phyloP scores from a whole-genome alignment of 495 filamentous ascomycete species.

The Baudoinia panamericana region DNA sequence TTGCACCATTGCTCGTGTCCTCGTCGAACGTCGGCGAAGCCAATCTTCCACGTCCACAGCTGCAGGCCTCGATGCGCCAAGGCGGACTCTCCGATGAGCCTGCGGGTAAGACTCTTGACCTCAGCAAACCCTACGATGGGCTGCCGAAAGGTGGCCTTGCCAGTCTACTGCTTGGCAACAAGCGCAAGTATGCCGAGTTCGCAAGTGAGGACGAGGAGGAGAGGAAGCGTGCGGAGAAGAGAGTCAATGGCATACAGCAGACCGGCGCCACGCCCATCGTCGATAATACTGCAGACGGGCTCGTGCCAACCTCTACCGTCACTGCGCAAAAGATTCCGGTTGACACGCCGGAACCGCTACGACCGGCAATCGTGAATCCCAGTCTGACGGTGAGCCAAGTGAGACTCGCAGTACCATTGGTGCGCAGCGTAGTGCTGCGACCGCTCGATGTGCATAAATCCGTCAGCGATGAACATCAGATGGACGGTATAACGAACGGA shows the following conservation, averaged over 20 bases:
- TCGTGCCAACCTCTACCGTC: slow-evolving; percentile 35
- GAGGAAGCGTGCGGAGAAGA: slow-evolving; percentile 40
- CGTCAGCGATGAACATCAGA: slow-evolving; percentile 8
- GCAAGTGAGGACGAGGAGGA: slow-evolving; percentile 63
- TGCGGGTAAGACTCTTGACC: slow-evolving; percentile 69
- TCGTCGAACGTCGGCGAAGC: slow-evolving; percentile 68
- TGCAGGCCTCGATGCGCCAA: slow-evolving; percentile 55
- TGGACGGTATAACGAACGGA: slow-evolving; percentile 43
- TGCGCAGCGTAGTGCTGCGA: slow-evolving; percentile 65
- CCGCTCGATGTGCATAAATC: slow-evolving; percentile 40
- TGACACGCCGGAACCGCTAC: slow-evolving; percentile 62
- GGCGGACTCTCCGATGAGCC: slow-evolving; percentile 43
- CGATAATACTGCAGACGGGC: slow-evolving; percentile 59
- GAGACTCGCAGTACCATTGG: slow-evolving; percentile 78
- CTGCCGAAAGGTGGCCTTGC: slow-evolving; percentile 80
- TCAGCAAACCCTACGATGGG: slow-evolving; percentile 90
- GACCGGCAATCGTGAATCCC: slow-evolving; percentile 76
- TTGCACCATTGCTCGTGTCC: slow-evolving; percentile 82
- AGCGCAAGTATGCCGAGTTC: slow-evolving; percentile 59
- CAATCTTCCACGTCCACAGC: slow-evolving; percentile 70
- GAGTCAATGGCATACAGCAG: slow-evolving; percentile 24
- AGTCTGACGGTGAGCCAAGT: slow-evolving; percentile 68
- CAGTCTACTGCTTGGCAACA: slow-evolving; percentile 79
- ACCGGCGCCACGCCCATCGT: slow-evolving; percentile 58
- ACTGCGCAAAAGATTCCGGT: slow-evolving; percentile 1